phyloP scores from a whole-genome alignment of 140 eudicot species.

The Ambrosia hybrid region DNA sequence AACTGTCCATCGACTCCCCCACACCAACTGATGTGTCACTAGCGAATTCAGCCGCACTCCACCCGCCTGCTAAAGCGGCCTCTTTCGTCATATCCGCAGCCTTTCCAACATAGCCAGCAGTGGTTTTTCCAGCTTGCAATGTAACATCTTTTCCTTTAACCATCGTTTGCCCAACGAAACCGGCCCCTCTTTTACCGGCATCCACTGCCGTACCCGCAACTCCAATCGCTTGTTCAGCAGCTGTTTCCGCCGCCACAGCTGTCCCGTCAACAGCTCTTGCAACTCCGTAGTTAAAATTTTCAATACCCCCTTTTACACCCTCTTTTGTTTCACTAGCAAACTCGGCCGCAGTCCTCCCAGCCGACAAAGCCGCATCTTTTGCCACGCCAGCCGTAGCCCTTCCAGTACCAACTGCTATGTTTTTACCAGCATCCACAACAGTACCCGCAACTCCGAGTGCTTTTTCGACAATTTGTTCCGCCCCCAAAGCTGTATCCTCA shows the following conservation, averaged over 20 bases:
- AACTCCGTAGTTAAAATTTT: not conserved
- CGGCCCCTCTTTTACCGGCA: not conserved
- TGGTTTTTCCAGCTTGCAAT: conserved; percentile 40
- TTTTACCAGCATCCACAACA: no score
- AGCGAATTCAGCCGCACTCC: not conserved
- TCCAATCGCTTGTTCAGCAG: not conserved
- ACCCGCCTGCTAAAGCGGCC: no score
- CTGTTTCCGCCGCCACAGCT: not conserved
- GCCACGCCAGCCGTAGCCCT: not conserved
- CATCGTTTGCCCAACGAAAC: no score
- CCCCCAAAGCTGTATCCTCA: no score
- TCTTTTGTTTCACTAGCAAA: not conserved
- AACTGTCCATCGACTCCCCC: conserved; percentile 1
- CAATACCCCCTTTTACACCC: conserved; percentile 28
- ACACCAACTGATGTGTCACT: conserved; percentile 26
- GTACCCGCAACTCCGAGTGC: no score
- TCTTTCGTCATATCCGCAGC: not conserved
- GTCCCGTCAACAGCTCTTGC: not conserved
- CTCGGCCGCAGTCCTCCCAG: conserved; percentile 1
- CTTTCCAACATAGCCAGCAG: conserved; percentile 20
- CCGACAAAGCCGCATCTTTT: not conserved
- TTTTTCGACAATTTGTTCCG: no score
- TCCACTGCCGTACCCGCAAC: no score
- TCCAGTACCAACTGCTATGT: not conserved
- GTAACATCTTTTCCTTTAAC: conserved; percentile 4